Evolutionary conservation across 306 rosid genomes (phyloP), one percentile per base, ranked within the genome.

Genomic region (Quercus variabilis): DNA sequence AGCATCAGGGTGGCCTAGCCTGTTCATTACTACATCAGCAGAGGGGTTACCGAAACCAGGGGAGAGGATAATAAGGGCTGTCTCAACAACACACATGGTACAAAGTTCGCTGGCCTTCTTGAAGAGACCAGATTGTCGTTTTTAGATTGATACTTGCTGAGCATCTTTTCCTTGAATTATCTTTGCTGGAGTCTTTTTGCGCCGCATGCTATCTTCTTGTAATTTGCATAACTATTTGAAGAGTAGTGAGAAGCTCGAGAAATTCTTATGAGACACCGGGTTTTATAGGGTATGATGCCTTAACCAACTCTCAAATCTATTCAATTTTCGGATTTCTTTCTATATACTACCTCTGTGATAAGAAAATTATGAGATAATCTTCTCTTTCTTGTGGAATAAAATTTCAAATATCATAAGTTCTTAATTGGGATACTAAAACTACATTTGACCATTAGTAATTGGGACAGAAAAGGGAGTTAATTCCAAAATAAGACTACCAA

Each of bases 61-160:
- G 56, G 78, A 75, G 78, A 75, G 60, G 58, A 75, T 38, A 26
- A 60, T 17, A 30, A 59, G 17, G 71, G 71, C 78, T 23, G 51
- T 23, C 21, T 41, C 70, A 20, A 41, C 69, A 14, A 6, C 78
- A 25, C 38, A 41, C 19, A 75, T 14, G 71, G 25, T 41, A 8
- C 56, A 57, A 46, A 75, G 68, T 18, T 75, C 78, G 5, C 57
- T 23, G 70, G 71, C 78, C 78, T 59, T 75, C 78, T 75, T 75
- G 70, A 75, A 75, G 25, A 60, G 56, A 13, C 78, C 71, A n/a
- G 70, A n/a, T 26, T 70, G 30, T 12, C 26, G 43, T 75, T 75
- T 74, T 10, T 67, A 23, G 56, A 75, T 7, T 23, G 71, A 19
- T 13, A 38, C 56, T 60, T n/a, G 35, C 55, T 6, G 15, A 17